Evolutionary conservation across 2,329 filamentous ascomycete species (phyloP).

Genomic region (Gliomastix tumulicola): DNA sequence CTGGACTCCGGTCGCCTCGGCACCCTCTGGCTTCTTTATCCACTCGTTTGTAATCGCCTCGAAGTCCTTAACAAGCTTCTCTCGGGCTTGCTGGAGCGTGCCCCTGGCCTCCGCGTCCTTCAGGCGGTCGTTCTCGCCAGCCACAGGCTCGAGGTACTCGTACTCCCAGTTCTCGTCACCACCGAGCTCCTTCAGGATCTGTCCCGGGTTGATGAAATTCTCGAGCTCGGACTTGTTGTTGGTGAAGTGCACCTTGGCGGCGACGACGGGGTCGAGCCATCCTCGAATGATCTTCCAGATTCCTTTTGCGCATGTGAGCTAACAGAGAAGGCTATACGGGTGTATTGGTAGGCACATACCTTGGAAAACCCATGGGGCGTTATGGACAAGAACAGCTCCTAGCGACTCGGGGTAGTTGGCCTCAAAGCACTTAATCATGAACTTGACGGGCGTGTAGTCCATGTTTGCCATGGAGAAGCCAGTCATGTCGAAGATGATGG

Average conservation of each 20-base stretch:
- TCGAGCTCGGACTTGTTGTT: constrained; percentile 74
- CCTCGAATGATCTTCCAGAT: constrained; percentile 94
- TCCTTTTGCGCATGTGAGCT: constrained; percentile 35
- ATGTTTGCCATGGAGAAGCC: constrained; percentile 92
- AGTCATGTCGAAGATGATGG: constrained; percentile 93
- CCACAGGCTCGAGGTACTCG: constrained; percentile 67
- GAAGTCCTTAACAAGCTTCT: constrained; percentile 61
- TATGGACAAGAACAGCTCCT: constrained; percentile 86
- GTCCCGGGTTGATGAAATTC: constrained; percentile 62
- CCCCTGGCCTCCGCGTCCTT: constrained; percentile 57
- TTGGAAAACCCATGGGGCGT: constrained; percentile 95
- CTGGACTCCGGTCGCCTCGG: constrained; percentile 39
- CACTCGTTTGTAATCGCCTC: constrained; percentile 71
- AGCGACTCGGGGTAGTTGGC: constrained; percentile 95
- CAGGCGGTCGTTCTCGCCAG: constrained; percentile 72
- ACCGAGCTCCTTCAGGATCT: constrained; percentile 77
- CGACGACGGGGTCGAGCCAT: constrained; percentile 96
- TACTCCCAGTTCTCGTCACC: constrained; percentile 84
- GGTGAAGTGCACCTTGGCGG: constrained; percentile 88
- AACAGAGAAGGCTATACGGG: neutral
- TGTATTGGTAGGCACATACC: constrained; percentile 39
- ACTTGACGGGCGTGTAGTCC: constrained; percentile 96
- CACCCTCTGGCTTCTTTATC: constrained; percentile 45
- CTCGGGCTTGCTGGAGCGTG: constrained; percentile 55
- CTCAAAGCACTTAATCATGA: constrained; percentile 99